Evolutionary conservation across 2,329 filamentous ascomycete species (phyloP), one percentile per base, ranked within the genome.

Genomic region (Lachnellula suecica): DNA sequence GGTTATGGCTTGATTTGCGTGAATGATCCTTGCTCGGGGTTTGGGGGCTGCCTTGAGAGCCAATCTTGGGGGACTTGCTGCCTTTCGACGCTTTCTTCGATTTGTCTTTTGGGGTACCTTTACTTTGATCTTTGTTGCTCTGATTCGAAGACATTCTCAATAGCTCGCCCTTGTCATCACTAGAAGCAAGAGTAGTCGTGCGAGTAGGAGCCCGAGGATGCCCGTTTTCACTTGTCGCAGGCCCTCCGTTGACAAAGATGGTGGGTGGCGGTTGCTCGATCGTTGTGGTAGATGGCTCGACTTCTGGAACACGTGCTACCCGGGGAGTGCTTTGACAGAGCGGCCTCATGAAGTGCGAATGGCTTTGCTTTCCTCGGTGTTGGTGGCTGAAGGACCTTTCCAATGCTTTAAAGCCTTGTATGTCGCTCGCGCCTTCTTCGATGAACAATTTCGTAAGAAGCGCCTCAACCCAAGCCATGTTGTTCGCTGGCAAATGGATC

Each of bases 261-360:
- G 43, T 53, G 1, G 60, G 60, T 7, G 55, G 53, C 1, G 52
- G 55, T 44, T 44, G 53, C 13, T 59, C 53, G 19, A 17, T 47
- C 10, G 43, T 22, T 4, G 48, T n/a, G 4, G 55, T 47, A 3
- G 27, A 20, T 15, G 37, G 20, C 11, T 53, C 49, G 17, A 48
- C 47, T 11, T 55, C 40, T 22, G 38, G 15, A 11, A 49, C 23
- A 10, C 40, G 55, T 35, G 53, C 29, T 7, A 57, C 55, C 51
- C 62, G 47, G 19, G 56, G 53, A 2, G 58, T 60, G 17, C 51
- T 60, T 49, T 64, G 62, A 46, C 62, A 64, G 4, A 63, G 47
- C 10, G 62, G 62, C 27, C 62, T 47, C 62, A 64, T 64, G 40
- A 64, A 64, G 51, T 64, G 58, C 0, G 62, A 64, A 46, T 64